Percentiles rank a stretch among this genome's conserved stretches.
Evolutionary conservation across 2,329 filamentous ascomycete species (phyloP).

Genomic region (Epicoccum nigrum): DNA sequence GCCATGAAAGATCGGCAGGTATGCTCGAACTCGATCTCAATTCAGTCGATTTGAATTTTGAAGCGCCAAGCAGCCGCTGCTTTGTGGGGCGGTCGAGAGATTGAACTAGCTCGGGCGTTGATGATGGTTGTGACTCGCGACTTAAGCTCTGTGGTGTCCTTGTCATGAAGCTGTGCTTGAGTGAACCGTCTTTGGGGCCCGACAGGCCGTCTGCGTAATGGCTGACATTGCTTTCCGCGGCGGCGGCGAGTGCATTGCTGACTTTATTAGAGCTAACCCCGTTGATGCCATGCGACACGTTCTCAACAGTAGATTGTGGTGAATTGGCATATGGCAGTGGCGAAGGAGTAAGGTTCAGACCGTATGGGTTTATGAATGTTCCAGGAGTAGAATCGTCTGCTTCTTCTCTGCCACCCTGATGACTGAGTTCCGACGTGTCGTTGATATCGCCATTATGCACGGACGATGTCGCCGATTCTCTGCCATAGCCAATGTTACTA

Average conservation of each 20-base stretch:
- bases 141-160: conserved; percentile 31
- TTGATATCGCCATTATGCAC: conserved; percentile 47
- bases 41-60: conserved; percentile 33
- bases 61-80: conserved; percentile 27
- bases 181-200: conserved; percentile 18
- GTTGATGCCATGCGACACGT: conserved; percentile 18
- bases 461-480: conserved; percentile 49
- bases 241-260: conserved; percentile 14
- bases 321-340: conserved; percentile 37
- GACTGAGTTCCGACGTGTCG: conserved; percentile 45
- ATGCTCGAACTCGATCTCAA: conserved; percentile 77
- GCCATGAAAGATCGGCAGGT: conserved; percentile 71
- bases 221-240: conserved; percentile 16
- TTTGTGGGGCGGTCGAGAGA: conserved; percentile 27
- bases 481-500: conserved; percentile 46
- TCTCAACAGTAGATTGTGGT: conserved; percentile 28
- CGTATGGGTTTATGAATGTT: conserved; percentile 35
- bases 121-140: conserved; percentile 35
- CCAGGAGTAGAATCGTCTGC: conserved; percentile 40
- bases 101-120: conserved; percentile 40
- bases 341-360: conserved; percentile 37
- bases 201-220: conserved; percentile 14
- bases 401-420: conserved; percentile 39
- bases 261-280: conserved; percentile 19
- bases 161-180: conserved; percentile 26